Evolutionary conservation across 768 basidiomycete species (phyloP), one percentile per base, ranked within the genome.

Genomic region (Lanmaoa pseudosensibilis): DNA sequence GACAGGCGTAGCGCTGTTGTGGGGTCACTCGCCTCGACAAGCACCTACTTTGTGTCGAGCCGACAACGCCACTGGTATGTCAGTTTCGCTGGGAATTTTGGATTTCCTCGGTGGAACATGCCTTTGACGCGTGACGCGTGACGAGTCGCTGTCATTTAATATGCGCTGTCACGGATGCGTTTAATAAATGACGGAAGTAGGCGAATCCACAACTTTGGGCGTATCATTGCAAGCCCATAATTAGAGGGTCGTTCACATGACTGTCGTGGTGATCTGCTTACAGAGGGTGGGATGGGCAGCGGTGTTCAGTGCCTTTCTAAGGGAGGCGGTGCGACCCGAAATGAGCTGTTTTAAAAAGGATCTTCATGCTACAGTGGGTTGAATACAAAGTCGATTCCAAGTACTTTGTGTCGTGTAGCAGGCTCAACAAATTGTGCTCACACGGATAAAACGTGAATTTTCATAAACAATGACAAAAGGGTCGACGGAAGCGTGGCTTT

Each of bases 181-280:
- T 55, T 55, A 54, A 55, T 54, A 43, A 55, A 36, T 37, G 52
- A 27, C 54, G 54, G 38, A 54, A 54, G 53, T 54, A 54, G 40
- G 53, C 50, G 50, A 54, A 9, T 30, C 37, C 19, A 12, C 48
- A 53, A 36, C 19, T 50, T 25, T 51, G 33, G 37, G 30, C 21
- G 37, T n/a, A 13, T 21, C 38, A 50, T 16, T 44, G 46, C n/a
- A n/a, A n/a, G n/a, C 46, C 44, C 46, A 50, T 32, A 32, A 19
- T 52, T 33, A 50, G 46, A 52, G 33, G 47, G 9, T 50, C 46
- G 33, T 52, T 52, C 52, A 32, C 46, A 46, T 32, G 27, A 30
- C 5, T 46, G 45, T 7, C 43, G 12, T 30, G 44, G 18, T n/a
- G 27, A 46, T 15, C 21, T 23, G 13, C 37, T 18, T 18, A 38